Base-by-base conservation (phyloP, 2,329 filamentous ascomycete species). In the Diaporthe sp. region DNA sequence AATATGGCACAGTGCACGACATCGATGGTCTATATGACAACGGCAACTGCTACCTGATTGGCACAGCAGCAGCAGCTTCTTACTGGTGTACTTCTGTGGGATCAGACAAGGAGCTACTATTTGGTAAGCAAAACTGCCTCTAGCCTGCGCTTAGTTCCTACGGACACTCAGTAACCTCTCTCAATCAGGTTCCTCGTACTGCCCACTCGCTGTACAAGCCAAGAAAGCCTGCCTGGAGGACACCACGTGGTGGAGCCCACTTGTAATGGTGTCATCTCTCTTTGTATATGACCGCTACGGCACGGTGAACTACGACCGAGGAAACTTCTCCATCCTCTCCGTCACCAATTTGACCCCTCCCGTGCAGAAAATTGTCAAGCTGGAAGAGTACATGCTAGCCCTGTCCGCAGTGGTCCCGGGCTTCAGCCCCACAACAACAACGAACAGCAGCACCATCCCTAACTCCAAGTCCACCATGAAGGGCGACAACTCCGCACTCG, bases 261-360 rank as follows among this genome's bases (percentile, higher is more conserved):
- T 74, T 1, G 62, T 69, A 34, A 74, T 70, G 37, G 28, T 22
- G 10, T 74, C 72, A 4, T 74, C 72, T 5, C 62, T 74, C 53
- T 70, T 74, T 55, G 62, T 70, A 44, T 74, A 42, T 44, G 58
- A 70, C 31, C 72, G 72, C 28, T 70, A 74, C 62, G 72, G 53
- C 22, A 74, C 72, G 22, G 62, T 74, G 13, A 74, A 74, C 65
- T 74, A 74, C 55, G 62, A 74, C 55, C 72, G 72, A 6, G 61
- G 72, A 22, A 74, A 74, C 55, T 74, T 74, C 72, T 74, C 72
- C 28, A 59, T 74, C 31, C 72, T 74, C 8, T 74, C 72, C 10
- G 51, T 74, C 9, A 74, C 72, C 8, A 19, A 69, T n/a, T 34
- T 74, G 7, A 69, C 62, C 6, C 65, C 65, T 7, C 72, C 72